Percentiles rank a stretch among this genome's conserved stretches.
Conservation (phyloP, 768 basidiomycete genomes). For the Strobilomyces confusus region DNA sequence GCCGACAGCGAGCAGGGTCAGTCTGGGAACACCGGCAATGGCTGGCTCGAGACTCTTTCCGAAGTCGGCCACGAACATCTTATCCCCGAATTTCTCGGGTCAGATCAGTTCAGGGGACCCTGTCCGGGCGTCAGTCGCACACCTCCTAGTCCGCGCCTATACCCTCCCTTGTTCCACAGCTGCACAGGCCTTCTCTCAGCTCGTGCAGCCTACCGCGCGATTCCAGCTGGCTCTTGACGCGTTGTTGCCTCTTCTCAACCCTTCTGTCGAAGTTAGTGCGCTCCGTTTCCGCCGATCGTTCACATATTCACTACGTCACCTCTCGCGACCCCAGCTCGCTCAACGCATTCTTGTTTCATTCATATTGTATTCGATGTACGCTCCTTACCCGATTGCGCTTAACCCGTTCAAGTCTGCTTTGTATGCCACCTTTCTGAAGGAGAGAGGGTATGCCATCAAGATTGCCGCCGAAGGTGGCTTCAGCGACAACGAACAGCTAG, state of each 20-base stretch:
- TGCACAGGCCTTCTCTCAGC: conserved; percentile 68
- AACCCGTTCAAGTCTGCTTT: conserved; percentile 81
- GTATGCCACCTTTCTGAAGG: conserved; percentile 61
- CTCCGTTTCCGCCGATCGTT: conserved; percentile 11
- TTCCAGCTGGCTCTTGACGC: conserved; percentile 84
- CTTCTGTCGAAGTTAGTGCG: conserved; percentile 50
- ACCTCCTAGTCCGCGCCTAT: conserved; percentile 63
- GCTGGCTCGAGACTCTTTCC: conserved; percentile 32
- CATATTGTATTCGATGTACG: conserved; percentile 76
- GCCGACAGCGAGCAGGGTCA: conserved; percentile 31
- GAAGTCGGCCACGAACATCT: conserved; percentile 35
- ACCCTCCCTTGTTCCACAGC: conserved; percentile 74
- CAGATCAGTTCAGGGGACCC: conserved; percentile 37
- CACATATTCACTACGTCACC: conserved; percentile 13
- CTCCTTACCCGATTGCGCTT: conserved; percentile 72
- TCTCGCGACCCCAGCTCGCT: conserved; percentile 45
- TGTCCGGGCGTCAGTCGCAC: conserved; percentile 59
- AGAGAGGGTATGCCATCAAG: conserved; percentile 57
- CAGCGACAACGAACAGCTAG: conserved; percentile 68
- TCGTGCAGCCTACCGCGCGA: conserved; percentile 70
- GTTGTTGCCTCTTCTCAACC: conserved; percentile 66
- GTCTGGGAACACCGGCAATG: conserved; percentile 17
- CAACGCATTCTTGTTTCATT: conserved; percentile 76
- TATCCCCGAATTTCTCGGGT: conserved; percentile 30
- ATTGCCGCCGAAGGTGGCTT: conserved; percentile 46